These are phyloP conservation scores for Ophiocytium majus DNA, from an alignment of 352 stramenopile species.

Conservation along the genomic window DNA sequence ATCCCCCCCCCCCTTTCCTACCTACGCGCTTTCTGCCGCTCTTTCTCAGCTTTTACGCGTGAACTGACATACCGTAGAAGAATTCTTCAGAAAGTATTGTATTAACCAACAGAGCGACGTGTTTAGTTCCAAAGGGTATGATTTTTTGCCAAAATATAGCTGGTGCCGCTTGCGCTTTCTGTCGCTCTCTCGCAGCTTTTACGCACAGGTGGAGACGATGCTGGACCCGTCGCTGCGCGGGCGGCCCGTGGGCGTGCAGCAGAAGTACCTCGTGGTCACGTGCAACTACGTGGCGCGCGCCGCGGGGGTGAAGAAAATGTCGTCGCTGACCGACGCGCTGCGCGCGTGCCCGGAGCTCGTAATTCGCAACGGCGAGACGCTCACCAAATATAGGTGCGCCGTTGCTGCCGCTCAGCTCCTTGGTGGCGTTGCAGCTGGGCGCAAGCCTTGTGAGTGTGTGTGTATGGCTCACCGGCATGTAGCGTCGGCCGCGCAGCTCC, in stretches of 20 bases:
- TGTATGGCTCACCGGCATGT: no score
- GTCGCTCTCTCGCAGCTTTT: not conserved
- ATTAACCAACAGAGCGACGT: no score
- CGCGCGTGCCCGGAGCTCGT: constrained; percentile 53
- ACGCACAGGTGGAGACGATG: constrained; percentile 49
- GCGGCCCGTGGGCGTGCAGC: constrained; percentile 55
- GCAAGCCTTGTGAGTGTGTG: no score
- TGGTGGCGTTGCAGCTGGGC: no score
- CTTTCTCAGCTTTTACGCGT: no score
- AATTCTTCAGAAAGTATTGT: no score
- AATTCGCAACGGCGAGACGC: constrained; percentile 56
- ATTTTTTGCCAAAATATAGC: not conserved
- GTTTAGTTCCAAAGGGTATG: no score
- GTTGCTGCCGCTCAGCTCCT: no score
- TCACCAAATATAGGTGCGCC: constrained; percentile 56
- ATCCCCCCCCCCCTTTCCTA: no score
- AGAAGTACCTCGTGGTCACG: constrained; percentile 61
- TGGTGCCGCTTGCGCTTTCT: not conserved
- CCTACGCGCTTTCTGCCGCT: no score
- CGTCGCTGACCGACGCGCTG: constrained; percentile 48
- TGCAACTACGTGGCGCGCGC: constrained; percentile 59
- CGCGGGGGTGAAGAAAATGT: constrained; percentile 57
- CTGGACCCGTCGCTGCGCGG: constrained; percentile 39
- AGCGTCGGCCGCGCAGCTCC: no score
- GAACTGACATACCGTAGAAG: no score